Evolutionary conservation across 345 rosid species (phyloP).

Genomic region (Orychophragmus violaceus): DNA sequence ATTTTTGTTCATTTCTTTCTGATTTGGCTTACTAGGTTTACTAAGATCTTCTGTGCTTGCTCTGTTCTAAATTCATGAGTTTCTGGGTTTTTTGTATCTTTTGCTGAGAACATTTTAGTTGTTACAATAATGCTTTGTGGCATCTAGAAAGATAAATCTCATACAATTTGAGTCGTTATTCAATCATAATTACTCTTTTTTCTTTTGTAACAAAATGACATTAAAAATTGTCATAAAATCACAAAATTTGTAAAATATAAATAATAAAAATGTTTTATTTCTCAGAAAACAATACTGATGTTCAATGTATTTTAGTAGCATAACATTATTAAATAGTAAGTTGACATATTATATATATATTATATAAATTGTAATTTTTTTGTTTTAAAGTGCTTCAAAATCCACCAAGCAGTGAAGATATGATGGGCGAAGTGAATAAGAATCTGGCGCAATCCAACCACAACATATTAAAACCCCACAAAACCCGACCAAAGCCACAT

Average conservation of each 20-base stretch:
- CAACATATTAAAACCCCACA: constrained; percentile 24
- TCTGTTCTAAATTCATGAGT: neutral
- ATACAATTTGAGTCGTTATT: neutral
- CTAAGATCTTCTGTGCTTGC: neutral
- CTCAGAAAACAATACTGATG: neutral
- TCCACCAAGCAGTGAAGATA: constrained; percentile 13
- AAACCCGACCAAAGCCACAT: constrained; percentile 19
- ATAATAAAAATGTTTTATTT: neutral
- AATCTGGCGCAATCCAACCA: constrained; percentile 11
- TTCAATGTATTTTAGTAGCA: neutral
- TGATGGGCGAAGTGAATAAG: constrained; percentile 9
- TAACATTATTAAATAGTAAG: neutral
- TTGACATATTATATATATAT: neutral
- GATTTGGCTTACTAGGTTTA: neutral
- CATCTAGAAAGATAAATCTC: neutral
- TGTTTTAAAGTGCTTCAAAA: neutral
- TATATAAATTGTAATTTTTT: neutral
- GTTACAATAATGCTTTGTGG: neutral
- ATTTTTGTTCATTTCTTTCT: constrained; percentile 17
- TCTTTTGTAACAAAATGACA: neutral
- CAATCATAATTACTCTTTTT: neutral
- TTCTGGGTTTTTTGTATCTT: neutral
- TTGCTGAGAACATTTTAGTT: neutral
- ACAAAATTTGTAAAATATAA: neutral
- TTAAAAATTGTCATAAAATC: neutral